Conservation (phyloP, 495 filamentous ascomycete species). For the Trichoderma erinaceum region DNA sequence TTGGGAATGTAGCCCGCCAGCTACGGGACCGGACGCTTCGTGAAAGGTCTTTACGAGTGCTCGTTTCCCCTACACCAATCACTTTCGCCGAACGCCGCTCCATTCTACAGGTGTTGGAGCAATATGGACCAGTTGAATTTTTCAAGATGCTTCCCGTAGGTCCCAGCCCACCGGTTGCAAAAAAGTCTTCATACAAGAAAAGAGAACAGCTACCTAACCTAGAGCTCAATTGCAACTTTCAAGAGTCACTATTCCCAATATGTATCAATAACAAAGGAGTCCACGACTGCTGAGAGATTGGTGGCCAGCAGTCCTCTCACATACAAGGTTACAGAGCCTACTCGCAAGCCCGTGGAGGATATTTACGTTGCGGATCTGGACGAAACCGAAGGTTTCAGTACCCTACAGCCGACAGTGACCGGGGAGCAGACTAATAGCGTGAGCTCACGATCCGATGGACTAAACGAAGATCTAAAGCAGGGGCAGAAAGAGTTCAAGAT, state of each 20-base stretch:
- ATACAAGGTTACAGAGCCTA: conserved; percentile 7
- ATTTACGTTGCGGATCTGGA: conserved; percentile 3
- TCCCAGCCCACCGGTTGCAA: conserved; percentile 15
- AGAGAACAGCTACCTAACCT: not conserved
- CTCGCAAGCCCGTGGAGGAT: not conserved
- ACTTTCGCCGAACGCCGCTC: conserved; percentile 65
- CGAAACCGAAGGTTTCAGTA: conserved; percentile 1
- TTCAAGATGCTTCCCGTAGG: conserved; percentile 67
- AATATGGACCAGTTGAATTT: conserved; percentile 68
- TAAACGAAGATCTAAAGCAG: not conserved
- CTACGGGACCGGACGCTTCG: not conserved
- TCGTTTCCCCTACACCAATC: conserved; percentile 16
- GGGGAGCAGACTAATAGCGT: not conserved
- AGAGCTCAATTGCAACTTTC: not conserved
- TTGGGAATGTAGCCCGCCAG: conserved; percentile 8
- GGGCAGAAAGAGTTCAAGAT: conserved; percentile 29
- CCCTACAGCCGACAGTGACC: not conserved
- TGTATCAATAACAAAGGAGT: conserved; percentile 3
- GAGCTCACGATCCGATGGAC: not conserved
- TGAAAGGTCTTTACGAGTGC: conserved; percentile 5
- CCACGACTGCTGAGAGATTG: conserved; percentile 3
- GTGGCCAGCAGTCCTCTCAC: conserved; percentile 3
- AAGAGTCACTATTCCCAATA: not conserved
- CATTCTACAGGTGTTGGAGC: conserved; percentile 63
- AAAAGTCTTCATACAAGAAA: not conserved